A percentile compares a stretch with the other conserved stretches of the same genome.
Evolutionary conservation across 2,329 filamentous ascomycete species (phyloP).

Genomic region (Cordyceps fumosorosea): DNA sequence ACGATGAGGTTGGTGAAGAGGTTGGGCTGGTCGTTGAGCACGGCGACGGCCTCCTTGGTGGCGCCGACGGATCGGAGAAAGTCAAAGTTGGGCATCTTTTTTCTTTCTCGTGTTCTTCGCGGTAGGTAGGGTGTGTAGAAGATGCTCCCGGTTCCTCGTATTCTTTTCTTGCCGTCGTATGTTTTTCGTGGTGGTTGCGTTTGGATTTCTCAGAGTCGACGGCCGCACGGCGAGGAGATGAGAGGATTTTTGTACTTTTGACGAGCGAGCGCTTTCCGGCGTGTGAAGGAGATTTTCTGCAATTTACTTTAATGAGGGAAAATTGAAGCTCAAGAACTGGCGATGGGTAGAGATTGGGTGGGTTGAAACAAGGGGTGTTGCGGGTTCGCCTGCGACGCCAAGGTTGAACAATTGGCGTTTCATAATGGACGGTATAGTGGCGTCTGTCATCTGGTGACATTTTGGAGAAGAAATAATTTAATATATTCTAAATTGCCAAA

Average conservation of each 20-base stretch:
- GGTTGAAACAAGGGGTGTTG: conserved; percentile 15
- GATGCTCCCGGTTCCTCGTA: too few species aligned
- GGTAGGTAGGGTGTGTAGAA: too few species aligned
- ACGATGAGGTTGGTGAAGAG: conserved; percentile 52
- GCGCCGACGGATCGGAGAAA: conserved; percentile 52
- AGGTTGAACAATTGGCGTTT: conserved; percentile 5
- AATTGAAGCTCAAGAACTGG: background rate
- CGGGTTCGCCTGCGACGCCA: conserved; percentile 12
- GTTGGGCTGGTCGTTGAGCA: conserved; percentile 54
- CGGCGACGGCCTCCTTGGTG: conserved; percentile 50
- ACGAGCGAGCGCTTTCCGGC: too few species aligned
- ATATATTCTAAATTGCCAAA: background rate
- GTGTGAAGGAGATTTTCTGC: background rate
- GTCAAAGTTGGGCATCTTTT: conserved; percentile 47
- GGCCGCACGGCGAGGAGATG: too few species aligned
- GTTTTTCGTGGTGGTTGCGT: too few species aligned
- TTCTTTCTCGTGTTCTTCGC: background rate
- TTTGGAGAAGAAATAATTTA: background rate
- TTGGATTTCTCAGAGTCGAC: too few species aligned
- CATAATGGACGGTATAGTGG: background rate
- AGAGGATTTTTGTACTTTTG: too few species aligned
- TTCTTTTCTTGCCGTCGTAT: too few species aligned
- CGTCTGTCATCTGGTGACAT: background rate
- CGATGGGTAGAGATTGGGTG: conserved; percentile 11
- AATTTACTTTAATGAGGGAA: background rate